phyloP scores from a whole-genome alignment of 345 rosid species.

The Sisymbrium altissimum region DNA sequence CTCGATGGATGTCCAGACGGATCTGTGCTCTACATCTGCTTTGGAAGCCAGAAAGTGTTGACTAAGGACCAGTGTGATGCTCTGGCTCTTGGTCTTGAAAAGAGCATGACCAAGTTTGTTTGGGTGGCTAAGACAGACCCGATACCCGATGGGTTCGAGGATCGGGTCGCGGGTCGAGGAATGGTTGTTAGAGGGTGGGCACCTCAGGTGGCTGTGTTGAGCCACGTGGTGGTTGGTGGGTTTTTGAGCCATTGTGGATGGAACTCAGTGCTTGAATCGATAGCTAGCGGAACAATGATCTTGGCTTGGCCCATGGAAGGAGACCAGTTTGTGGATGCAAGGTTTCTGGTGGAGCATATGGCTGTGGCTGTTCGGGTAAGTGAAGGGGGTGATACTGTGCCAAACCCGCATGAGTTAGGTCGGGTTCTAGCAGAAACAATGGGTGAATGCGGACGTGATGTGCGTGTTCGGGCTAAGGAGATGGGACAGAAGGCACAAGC shows the following conservation, averaged over 20 bases:
- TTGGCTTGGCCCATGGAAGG: constrained; percentile 66
- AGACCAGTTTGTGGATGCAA: constrained; percentile 38
- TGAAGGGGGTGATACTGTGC: constrained; percentile 49
- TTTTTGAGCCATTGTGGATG: constrained; percentile 54
- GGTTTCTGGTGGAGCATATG: constrained; percentile 49
- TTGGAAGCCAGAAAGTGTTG: constrained; percentile 59
- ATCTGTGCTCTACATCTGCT: constrained; percentile 62
- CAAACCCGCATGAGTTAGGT: constrained; percentile 44
- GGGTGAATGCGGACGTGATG: constrained; percentile 16
- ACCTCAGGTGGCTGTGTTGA: constrained; percentile 49
- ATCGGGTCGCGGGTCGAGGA: constrained; percentile 47
- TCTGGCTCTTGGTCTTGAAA: constrained; percentile 13
- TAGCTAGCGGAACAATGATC: constrained; percentile 39
- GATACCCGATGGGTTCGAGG: constrained; percentile 48
- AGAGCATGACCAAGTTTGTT: constrained; percentile 7
- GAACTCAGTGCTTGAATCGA: constrained; percentile 44
- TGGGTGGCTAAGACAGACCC: constrained; percentile 31
- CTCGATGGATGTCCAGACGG: constrained; percentile 49
- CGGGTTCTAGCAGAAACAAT: constrained; percentile 24
- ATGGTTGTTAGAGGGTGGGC: constrained; percentile 51
- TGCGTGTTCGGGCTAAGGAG: background rate
- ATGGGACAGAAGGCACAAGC: background rate
- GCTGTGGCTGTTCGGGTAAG: constrained; percentile 49
- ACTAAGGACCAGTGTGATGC: constrained; percentile 36
- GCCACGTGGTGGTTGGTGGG: constrained; percentile 54